These are phyloP conservation scores for Aureobasidium sp. DNA, from an alignment of 2,329 filamentous ascomycete species.

Conservation along the genomic window DNA sequence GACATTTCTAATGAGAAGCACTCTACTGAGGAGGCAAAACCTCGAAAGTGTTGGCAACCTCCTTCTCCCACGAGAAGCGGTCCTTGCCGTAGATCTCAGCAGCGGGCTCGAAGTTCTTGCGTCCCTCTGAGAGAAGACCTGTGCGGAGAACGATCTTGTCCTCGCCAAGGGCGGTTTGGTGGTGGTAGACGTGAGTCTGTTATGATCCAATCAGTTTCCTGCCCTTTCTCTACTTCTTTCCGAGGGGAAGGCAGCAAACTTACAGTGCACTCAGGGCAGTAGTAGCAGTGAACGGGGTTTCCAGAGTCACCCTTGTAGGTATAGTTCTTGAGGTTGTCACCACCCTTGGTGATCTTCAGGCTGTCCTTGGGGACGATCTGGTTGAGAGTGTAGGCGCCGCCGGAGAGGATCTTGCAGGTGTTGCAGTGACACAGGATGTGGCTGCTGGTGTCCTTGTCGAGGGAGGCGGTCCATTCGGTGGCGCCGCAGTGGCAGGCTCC, in stretches of 20 bases:
- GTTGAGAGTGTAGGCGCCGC: conserved; percentile 45
- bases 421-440: conserved; percentile 48
- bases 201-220: too few relatives aligned
- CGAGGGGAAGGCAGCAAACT: neutral
- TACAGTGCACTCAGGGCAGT: conserved; percentile 47
- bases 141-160: conserved; percentile 47
- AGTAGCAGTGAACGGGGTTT: conserved; percentile 49
- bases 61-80: conserved; percentile 37
- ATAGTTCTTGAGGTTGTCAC: conserved; percentile 38
- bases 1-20: neutral
- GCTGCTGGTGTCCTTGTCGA: conserved; percentile 37
- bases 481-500: conserved; percentile 50
- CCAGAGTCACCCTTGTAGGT: conserved; percentile 50
- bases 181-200: conserved; percentile 43
- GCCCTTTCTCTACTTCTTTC: too few relatives aligned
- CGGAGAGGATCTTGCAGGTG: conserved; percentile 47
- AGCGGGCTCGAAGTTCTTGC: conserved; percentile 39
- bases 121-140: conserved; percentile 36
- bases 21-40: conserved; percentile 26
- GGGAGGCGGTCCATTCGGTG: conserved; percentile 42
- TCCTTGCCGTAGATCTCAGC: conserved; percentile 50
- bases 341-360: conserved; percentile 46
- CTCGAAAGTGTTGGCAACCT: conserved; percentile 41
- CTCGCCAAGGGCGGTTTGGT: conserved; percentile 42
- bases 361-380: conserved; percentile 43